Evolutionary conservation across 148 eudicot genomes (phyloP).

Genomic region (Vaccinium darrowii): DNA sequence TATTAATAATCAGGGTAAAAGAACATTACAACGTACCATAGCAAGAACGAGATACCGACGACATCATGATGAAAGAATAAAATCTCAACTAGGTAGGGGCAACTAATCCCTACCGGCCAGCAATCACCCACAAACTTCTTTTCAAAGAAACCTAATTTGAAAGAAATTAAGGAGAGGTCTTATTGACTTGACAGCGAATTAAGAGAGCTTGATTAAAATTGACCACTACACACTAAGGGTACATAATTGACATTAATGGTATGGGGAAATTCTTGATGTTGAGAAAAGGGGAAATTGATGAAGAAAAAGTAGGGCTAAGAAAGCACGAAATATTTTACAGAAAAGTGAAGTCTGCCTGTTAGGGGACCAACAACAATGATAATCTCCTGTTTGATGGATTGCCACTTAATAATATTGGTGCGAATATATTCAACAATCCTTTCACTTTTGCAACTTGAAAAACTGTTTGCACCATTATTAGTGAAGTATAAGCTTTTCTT

Average conservation of each 20-base stretch:
- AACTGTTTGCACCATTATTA: conserved; percentile 27
- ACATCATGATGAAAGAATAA: too few relatives aligned
- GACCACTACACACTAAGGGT: conserved; percentile 16
- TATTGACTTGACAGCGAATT: neutral
- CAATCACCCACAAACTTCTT: neutral
- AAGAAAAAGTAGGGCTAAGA: conserved; percentile 13
- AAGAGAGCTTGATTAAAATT: neutral
- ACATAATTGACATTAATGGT: neutral
- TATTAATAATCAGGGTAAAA: too few relatives aligned
- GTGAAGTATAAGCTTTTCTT: conserved; percentile 17
- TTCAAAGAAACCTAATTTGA: neutral
- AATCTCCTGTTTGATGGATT: conserved; percentile 21
- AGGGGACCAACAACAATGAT: conserved; percentile 24
- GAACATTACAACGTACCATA: too few relatives aligned
- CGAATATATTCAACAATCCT: neutral
- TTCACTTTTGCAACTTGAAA: conserved; percentile 36
- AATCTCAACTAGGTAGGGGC: too few relatives aligned
- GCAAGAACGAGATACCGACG: too few relatives aligned
- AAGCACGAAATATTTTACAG: neutral
- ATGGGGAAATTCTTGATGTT: neutral
- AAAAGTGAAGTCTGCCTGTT: conserved; percentile 22
- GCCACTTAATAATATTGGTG: conserved; percentile 16
- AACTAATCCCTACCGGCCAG: neutral
- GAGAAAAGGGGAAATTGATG: conserved; percentile 1
- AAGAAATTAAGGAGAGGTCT: neutral